phyloP scores from a whole-genome alignment of 2,329 filamentous ascomycete species.

The Coniochaeta ligniaria region DNA sequence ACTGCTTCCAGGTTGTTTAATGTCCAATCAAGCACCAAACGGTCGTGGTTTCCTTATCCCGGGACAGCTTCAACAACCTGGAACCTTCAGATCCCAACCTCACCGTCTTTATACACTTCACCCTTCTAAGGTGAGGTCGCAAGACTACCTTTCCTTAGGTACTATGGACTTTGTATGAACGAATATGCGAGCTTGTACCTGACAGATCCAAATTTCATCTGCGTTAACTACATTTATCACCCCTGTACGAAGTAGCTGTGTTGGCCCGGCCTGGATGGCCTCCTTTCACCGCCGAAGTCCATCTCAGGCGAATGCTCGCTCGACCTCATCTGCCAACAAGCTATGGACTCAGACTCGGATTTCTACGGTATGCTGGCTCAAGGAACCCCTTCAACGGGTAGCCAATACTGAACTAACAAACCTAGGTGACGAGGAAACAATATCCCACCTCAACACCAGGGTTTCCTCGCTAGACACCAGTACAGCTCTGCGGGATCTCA shows the following conservation, averaged over 20 bases:
- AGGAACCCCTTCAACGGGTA: constrained; percentile 1
- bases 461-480: constrained; percentile 40
- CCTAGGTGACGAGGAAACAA: constrained; percentile 48
- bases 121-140: no score
- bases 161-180: not conserved
- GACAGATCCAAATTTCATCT: not conserved
- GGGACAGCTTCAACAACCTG: not conserved
- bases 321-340: not conserved
- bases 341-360: constrained; percentile 36
- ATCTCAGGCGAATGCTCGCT: not conserved
- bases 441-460: constrained; percentile 38
- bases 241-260: not conserved
- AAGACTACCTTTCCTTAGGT: no score
- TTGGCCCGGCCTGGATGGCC: not conserved
- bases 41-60: not conserved
- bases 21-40: no score
- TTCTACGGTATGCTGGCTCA: constrained; percentile 40
- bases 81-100: not conserved
- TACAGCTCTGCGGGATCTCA: constrained; percentile 19
- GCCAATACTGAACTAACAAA: not conserved
- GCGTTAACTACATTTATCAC: not conserved
- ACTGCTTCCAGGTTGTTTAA: not conserved
- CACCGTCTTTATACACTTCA: not conserved
- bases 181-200: not conserved
- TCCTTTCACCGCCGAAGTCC: not conserved